Conservation (phyloP, 306 rosid genomes). For the Cicer cuneatum region DNA sequence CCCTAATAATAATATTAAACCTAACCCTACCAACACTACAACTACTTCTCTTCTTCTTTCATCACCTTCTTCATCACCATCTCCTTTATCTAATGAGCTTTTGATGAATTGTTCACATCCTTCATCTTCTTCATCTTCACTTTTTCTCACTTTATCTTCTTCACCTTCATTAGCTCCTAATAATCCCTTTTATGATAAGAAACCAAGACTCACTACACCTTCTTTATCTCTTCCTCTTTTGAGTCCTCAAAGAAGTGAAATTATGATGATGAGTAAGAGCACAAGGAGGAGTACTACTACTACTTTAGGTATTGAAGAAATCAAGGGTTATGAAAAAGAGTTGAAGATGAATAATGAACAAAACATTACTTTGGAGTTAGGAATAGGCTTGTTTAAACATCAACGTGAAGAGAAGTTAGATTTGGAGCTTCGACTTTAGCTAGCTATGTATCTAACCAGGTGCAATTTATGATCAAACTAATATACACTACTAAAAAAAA, state of each 20-base stretch:
- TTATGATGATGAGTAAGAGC: conserved; percentile 11
- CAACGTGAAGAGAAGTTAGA: conserved; percentile 63
- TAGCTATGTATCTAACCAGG: conserved; percentile 44
- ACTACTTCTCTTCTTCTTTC: conserved; percentile 37
- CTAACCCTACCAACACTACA: conserved; percentile 45
- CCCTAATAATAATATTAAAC: conserved; percentile 39
- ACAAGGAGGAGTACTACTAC: background rate
- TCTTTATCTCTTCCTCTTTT: conserved; percentile 40
- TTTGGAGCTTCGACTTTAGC: conserved; percentile 81
- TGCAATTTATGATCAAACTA: conserved; percentile 29
- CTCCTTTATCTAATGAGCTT: conserved; percentile 42
- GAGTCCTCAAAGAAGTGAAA: conserved; percentile 46
- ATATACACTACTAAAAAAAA: too few relatives aligned
- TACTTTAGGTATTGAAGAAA: conserved; percentile 19
- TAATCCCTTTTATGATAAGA: conserved; percentile 45
- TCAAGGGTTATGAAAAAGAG: conserved; percentile 38
- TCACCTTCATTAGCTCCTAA: conserved; percentile 47
- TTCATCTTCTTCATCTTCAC: conserved; percentile 34
- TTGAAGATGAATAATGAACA: conserved; percentile 47
- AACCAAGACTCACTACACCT: conserved; percentile 41
- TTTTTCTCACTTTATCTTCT: conserved; percentile 45
- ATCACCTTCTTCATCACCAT: conserved; percentile 2
- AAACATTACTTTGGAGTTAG: conserved; percentile 59
- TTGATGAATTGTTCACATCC: conserved; percentile 37
- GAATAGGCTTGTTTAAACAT: conserved; percentile 58